These are phyloP conservation scores for Lolium rigidum DNA, from an alignment of 176 grass and related monocot species.

Conservation along the genomic window DNA sequence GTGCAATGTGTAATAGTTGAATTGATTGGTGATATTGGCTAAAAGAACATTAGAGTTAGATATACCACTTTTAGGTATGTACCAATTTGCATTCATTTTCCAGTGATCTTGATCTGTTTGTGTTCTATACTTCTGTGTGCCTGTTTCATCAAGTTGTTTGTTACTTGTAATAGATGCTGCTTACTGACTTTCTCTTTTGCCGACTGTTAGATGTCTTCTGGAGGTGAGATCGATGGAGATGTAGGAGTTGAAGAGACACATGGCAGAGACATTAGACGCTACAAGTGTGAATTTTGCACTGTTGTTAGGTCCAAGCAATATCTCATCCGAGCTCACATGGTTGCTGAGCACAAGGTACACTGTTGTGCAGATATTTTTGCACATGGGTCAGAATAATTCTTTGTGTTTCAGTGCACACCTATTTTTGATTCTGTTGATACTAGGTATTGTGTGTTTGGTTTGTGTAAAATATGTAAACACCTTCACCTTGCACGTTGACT, in stretches of 20 bases:
- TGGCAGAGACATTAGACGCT: conserved; percentile 56
- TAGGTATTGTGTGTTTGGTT: not conserved
- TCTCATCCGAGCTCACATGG: conserved; percentile 68
- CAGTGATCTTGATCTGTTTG: not conserved
- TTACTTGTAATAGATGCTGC: not conserved
- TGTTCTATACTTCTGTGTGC: not conserved
- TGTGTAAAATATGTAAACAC: not conserved
- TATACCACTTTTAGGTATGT: not conserved
- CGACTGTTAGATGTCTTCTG: conserved; percentile 53
- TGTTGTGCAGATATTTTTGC: not conserved
- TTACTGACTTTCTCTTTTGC: conserved; percentile 26
- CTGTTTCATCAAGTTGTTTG: not conserved
- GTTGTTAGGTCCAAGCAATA: conserved; percentile 65
- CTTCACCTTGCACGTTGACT: not conserved
- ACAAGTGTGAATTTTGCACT: conserved; percentile 65
- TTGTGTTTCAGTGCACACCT: not conserved
- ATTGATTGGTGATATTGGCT: not conserved
- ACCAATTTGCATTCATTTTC: not conserved
- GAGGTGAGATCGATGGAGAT: conserved; percentile 21
- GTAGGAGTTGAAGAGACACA: not conserved
- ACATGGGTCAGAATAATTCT: not conserved
- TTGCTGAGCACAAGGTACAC: conserved; percentile 53
- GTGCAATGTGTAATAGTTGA: not conserved
- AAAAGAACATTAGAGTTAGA: not conserved
- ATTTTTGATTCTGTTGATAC: not conserved